phyloP scores from a whole-genome alignment of 176 grass and related monocot genomes.

The bread wheat (Triticum aestivum) region DNA sequence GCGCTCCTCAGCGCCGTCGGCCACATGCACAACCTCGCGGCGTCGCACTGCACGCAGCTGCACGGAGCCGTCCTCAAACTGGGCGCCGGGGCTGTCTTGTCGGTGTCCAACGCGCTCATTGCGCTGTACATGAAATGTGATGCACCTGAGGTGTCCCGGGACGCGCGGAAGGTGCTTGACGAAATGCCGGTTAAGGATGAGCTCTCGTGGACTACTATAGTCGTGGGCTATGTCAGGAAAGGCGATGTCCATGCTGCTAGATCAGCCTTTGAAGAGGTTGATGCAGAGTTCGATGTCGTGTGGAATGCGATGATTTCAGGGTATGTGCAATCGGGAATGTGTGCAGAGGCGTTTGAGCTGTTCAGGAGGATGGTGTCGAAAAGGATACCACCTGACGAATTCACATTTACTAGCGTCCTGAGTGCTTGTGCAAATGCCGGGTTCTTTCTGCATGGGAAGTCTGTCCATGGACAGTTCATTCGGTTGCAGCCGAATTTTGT shows the following conservation, averaged over 20 bases:
- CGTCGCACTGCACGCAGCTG: conserved; percentile 53
- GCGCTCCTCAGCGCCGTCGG: conserved; percentile 69
- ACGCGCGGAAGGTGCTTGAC: conserved; percentile 69
- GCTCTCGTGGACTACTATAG: conserved; percentile 80
- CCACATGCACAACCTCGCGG: conserved; percentile 44
- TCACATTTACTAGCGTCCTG: conserved; percentile 85
- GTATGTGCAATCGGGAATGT: conserved; percentile 65
- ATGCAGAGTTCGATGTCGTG: conserved; percentile 68
- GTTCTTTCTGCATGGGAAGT: conserved; percentile 65
- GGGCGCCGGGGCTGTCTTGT: conserved; percentile 38
- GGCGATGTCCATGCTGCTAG: conserved; percentile 56
- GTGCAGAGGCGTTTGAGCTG: conserved; percentile 59
- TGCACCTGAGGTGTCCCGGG: not conserved
- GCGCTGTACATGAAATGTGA: conserved; percentile 59
- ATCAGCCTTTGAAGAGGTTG: conserved; percentile 59
- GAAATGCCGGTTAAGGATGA: conserved; percentile 70
- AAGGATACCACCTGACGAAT: conserved; percentile 62
- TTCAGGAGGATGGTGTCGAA: conserved; percentile 76
- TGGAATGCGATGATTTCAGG: conserved; percentile 98
- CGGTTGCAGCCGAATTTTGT: conserved; percentile 51
- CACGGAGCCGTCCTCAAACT: conserved; percentile 63
- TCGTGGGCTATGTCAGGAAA: conserved; percentile 79
- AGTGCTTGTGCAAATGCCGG: conserved; percentile 66
- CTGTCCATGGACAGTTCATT: conserved; percentile 78
- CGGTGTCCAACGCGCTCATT: conserved; percentile 80